These are phyloP conservation scores for Rhododendron ovatum DNA, from an alignment of 148 eudicot genomes.

Conservation along the genomic window DNA sequence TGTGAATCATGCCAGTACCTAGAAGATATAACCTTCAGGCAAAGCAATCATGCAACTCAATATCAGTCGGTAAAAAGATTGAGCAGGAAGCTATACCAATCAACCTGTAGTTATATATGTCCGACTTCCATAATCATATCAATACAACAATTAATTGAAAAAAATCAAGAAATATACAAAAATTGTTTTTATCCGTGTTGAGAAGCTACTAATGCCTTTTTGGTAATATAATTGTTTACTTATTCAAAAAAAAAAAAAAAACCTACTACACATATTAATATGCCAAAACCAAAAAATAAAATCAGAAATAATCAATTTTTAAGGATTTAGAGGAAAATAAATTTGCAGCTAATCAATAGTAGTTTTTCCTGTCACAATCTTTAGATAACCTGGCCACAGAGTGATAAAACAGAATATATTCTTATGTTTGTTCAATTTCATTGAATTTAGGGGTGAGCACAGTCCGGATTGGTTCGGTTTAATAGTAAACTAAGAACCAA, in stretches of 20 bases:
- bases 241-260: too few species aligned
- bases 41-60: not conserved
- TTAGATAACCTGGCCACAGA: not conserved
- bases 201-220: not conserved
- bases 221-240: too few species aligned
- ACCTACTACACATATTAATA: not conserved
- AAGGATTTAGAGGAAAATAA: not conserved
- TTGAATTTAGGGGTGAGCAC: too few species aligned
- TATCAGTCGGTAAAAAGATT: not conserved
- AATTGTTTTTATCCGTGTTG: not conserved
- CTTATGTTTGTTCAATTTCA: not conserved
- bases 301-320: not conserved
- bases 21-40: not conserved
- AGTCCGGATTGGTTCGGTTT: too few species aligned
- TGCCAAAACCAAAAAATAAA: not conserved
- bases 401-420: not conserved
- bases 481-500: too few species aligned
- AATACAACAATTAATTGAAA: not conserved
- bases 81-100: not conserved
- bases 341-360: not conserved
- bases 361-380: not conserved
- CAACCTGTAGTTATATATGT: not conserved
- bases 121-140: not conserved
- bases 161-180: not conserved
- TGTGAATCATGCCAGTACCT: not conserved